These are phyloP conservation scores for Phytophthora citricola DNA, from an alignment of 352 stramenopile genomes.

Conservation along the genomic window DNA sequence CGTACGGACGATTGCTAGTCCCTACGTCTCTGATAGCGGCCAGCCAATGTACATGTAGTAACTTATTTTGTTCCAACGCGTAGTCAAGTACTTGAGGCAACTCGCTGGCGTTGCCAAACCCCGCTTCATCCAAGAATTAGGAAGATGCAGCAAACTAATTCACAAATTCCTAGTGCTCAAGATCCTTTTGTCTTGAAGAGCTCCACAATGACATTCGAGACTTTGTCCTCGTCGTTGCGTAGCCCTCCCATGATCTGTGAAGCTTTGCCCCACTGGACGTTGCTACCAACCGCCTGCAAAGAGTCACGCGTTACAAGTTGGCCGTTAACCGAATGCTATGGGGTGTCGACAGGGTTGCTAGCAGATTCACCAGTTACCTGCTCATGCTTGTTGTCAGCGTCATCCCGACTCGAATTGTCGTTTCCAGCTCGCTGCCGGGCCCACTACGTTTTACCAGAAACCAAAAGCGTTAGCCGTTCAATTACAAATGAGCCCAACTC, in stretches of 20 bases:
- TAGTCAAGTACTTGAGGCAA: conserved; percentile 22
- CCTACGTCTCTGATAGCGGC: conserved; percentile 1
- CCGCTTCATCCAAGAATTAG: conserved; percentile 9
- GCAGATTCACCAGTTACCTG: conserved; percentile 29
- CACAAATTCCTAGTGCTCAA: conserved; percentile 11
- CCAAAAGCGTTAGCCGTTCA: conserved; percentile 8
- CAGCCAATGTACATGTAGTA: not conserved
- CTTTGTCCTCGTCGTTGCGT: conserved; percentile 52
- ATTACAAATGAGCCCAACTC: conserved; percentile 3
- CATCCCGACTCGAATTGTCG: conserved; percentile 36
- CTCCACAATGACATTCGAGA: conserved; percentile 63
- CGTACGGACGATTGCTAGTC: conserved; percentile 13
- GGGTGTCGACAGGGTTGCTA: conserved; percentile 8
- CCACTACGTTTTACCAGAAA: conserved; percentile 45
- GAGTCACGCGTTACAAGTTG: not conserved
- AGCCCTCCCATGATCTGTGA: conserved; percentile 70
- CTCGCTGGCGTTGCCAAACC: not conserved
- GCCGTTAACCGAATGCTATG: conserved; percentile 1
- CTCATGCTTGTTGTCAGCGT: conserved; percentile 30
- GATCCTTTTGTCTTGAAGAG: conserved; percentile 48
- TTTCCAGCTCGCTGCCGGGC: conserved; percentile 46
- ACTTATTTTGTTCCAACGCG: no score
- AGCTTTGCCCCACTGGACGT: conserved; percentile 64
- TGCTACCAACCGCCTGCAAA: conserved; percentile 39
- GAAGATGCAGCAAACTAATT: conserved; percentile 20